A percentile compares a stretch with the other conserved stretches of the same genome.
phyloP scores from a whole-genome alignment of 1,139 yeast genomes.

The Candida pseudoviswanathii region DNA sequence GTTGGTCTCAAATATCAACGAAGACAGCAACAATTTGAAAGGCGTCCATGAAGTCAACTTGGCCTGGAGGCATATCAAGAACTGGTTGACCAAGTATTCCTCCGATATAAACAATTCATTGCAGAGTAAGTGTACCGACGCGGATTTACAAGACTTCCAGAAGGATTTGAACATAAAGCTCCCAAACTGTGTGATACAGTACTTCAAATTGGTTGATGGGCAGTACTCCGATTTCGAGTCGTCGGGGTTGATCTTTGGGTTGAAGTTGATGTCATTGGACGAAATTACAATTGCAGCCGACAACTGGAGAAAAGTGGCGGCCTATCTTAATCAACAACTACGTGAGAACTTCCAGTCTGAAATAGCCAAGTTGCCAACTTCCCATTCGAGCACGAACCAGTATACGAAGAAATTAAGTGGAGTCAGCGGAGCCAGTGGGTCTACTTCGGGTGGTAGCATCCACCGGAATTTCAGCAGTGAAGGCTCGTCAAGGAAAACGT shows the following conservation, averaged over 20 bases:
- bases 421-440: neutral
- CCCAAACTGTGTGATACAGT: slow-evolving; percentile 63
- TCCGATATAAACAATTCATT: slow-evolving; percentile 59
- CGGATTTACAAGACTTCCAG: slow-evolving; percentile 66
- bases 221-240: slow-evolving; percentile 57
- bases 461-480: slow-evolving; percentile 9
- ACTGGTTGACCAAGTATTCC: slow-evolving; percentile 57
- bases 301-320: slow-evolving; percentile 68
- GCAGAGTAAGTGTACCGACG: slow-evolving; percentile 63
- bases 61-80: slow-evolving; percentile 72
- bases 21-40: slow-evolving; percentile 22
- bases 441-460: neutral
- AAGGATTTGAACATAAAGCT: slow-evolving; percentile 58
- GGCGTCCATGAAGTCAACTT: slow-evolving; percentile 66
- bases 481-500: slow-evolving; percentile 11
- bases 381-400: slow-evolving; percentile 24
- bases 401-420: slow-evolving; percentile 25
- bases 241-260: slow-evolving; percentile 60
- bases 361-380: slow-evolving; percentile 28
- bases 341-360: slow-evolving; percentile 23
- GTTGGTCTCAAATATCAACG: neutral
- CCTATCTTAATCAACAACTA: slow-evolving; percentile 38
- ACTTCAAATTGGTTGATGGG: slow-evolving; percentile 67
- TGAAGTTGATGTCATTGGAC: slow-evolving; percentile 64
- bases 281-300: slow-evolving; percentile 65